These are phyloP conservation scores for Epichloe glyceriae DNA, from an alignment of 2,329 filamentous ascomycete genomes.

Conservation along the genomic window DNA sequence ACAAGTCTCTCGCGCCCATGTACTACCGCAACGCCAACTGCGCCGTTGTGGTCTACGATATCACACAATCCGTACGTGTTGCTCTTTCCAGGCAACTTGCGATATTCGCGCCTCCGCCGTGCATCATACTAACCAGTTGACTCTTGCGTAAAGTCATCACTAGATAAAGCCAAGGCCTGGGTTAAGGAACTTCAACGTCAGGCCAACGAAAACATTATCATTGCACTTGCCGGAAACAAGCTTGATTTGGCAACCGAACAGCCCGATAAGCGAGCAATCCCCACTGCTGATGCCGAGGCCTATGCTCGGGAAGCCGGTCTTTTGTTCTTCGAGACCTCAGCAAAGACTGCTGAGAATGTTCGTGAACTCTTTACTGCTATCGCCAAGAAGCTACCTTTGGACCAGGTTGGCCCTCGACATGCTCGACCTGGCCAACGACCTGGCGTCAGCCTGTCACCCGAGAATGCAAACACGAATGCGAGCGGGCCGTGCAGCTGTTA, in stretches of 20 bases:
- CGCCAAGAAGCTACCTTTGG: slow-evolving; percentile 91
- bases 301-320: slow-evolving; percentile 89
- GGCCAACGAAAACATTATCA: slow-evolving; percentile 99
- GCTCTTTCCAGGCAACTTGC: background rate
- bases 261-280: slow-evolving; percentile 88
- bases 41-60: slow-evolving; percentile 97
- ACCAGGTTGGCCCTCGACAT: slow-evolving; percentile 88
- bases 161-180: slow-evolving; percentile 99
- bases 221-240: slow-evolving; percentile 95
- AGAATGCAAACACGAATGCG: slow-evolving; percentile 44
- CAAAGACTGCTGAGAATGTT: slow-evolving; percentile 95
- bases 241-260: slow-evolving; percentile 88
- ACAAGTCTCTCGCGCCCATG: slow-evolving; percentile 98
- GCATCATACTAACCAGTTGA: background rate
- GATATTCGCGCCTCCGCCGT: background rate
- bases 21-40: slow-evolving; percentile 99
- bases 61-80: slow-evolving; percentile 81
- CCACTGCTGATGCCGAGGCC: slow-evolving; percentile 80
- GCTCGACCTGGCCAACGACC: slow-evolving; percentile 52
- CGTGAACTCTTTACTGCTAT: slow-evolving; percentile 93
- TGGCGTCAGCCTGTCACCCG: slow-evolving; percentile 43
- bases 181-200: slow-evolving; percentile 97
- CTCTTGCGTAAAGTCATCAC: slow-evolving; percentile 54
- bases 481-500: slow-evolving; percentile 46
- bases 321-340: slow-evolving; percentile 96